A percentile compares a stretch with the other conserved stretches of the same genome.
These are phyloP conservation scores for Emergomyces orientalis DNA, from an alignment of 2,329 filamentous ascomycete species.

Conservation along the genomic window DNA sequence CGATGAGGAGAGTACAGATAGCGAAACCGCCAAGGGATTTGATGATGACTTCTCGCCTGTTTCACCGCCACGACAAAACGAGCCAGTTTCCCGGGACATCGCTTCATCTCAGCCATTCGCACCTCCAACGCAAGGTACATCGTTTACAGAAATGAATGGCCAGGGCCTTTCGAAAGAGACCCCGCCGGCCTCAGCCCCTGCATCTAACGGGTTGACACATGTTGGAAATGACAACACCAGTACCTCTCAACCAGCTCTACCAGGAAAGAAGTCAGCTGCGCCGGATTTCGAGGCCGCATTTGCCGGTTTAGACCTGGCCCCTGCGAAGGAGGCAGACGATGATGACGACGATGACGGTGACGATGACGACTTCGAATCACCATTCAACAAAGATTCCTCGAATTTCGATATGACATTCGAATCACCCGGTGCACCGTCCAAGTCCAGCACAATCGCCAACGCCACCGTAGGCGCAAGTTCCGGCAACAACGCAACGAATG, in stretches of 20 bases:
- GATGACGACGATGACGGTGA: conserved; percentile 33
- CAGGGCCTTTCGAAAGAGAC: conserved; percentile 20
- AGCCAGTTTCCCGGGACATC: conserved; percentile 18
- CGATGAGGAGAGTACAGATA: conserved; percentile 66
- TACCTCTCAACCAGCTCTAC: conserved; percentile 15
- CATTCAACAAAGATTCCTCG: conserved; percentile 25
- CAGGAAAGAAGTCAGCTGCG: conserved; percentile 24
- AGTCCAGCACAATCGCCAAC: conserved; percentile 20
- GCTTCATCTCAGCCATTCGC: conserved; percentile 23
- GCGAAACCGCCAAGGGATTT: conserved; percentile 59
- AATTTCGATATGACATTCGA: conserved; percentile 43
- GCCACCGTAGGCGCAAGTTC: conserved; percentile 9
- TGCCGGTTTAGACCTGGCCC: conserved; percentile 36
- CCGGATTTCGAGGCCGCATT: conserved; percentile 42
- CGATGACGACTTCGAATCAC: conserved; percentile 47
- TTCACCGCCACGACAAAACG: conserved; percentile 31
- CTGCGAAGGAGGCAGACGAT: conserved; percentile 36
- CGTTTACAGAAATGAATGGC: conserved; percentile 37
- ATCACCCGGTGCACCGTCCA: conserved; percentile 26
- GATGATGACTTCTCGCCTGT: conserved; percentile 83
- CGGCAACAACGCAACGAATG: conserved; percentile 19
- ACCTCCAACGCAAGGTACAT: conserved; percentile 38
- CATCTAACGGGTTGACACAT: conserved; percentile 34
- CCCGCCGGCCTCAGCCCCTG: conserved; percentile 25
- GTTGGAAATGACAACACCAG: conserved; percentile 28